phyloP scores from a whole-genome alignment of 1,284 basidiomycete genomes.

The Ceratobasidium sp. region DNA sequence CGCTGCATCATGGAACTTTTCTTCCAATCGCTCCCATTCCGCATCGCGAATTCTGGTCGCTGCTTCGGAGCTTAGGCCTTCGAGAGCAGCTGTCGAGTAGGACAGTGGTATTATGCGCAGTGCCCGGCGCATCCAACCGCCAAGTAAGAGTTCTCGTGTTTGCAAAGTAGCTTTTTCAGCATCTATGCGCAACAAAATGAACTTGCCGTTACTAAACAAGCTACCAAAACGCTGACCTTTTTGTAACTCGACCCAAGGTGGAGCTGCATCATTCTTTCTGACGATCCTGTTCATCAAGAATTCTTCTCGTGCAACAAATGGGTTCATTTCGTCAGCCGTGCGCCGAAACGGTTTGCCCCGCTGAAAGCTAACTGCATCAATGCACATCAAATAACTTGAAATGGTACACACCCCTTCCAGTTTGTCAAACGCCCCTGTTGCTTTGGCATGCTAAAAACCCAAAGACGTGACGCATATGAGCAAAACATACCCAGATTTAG shows the following conservation, averaged over 20 bases:
- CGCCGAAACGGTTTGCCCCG: slow-evolving; percentile 78
- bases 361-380: neutral
- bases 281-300: slow-evolving; percentile 92
- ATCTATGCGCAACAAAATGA: slow-evolving; percentile 40
- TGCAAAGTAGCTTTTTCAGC: slow-evolving; percentile 45
- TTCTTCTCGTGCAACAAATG: slow-evolving; percentile 83
- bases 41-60: slow-evolving; percentile 71
- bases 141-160: slow-evolving; percentile 26
- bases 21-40: slow-evolving; percentile 81
- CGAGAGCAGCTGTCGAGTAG: slow-evolving; percentile 57
- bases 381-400: slow-evolving; percentile 3
- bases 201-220: slow-evolving; percentile 35
- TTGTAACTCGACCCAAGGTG: slow-evolving; percentile 94
- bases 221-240: slow-evolving; percentile 56
- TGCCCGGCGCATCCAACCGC: slow-evolving; percentile 76
- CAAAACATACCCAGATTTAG: slow-evolving; percentile 7
- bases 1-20: slow-evolving; percentile 75
- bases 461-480: slow-evolving; percentile 49
- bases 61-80: slow-evolving; percentile 63
- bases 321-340: slow-evolving; percentile 79
- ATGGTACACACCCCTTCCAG: slow-evolving; percentile 67
- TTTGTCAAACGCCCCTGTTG: slow-evolving; percentile 78
- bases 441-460: slow-evolving; percentile 70
- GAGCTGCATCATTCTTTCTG: slow-evolving; percentile 85
- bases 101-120: slow-evolving; percentile 69